Evolutionary conservation across 2,329 filamentous ascomycete species (phyloP).

Genomic region (Fusarium subtropicale): DNA sequence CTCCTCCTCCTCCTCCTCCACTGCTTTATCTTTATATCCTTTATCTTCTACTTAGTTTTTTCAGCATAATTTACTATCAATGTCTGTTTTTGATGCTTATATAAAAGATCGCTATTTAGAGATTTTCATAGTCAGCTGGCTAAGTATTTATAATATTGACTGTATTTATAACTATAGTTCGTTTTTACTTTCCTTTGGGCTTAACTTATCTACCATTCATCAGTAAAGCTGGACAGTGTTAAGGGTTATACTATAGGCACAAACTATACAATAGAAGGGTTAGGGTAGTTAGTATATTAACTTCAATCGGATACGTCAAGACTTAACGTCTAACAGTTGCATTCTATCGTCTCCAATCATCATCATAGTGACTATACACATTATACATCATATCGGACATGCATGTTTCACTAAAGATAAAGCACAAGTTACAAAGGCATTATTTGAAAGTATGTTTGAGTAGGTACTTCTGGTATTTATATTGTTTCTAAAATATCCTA

Average conservation of each 20-base stretch:
- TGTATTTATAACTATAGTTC: no score
- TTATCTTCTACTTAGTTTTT: neutral
- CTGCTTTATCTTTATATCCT: neutral
- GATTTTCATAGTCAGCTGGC: no score
- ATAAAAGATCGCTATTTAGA: no score
- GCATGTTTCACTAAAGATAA: neutral
- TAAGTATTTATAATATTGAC: no score
- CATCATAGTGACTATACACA: neutral
- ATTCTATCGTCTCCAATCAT: neutral
- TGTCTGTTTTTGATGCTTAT: no score
- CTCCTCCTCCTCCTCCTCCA: neutral
- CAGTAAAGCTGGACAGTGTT: neutral
- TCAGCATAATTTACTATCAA: no score
- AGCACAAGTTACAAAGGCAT: neutral
- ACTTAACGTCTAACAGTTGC: neutral
- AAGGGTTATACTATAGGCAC: no score
- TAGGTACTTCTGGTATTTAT: constrained; percentile 76
- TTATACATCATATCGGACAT: neutral
- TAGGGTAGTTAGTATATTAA: no score
- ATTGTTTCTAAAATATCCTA: constrained; percentile 61
- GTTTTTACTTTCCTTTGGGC: neutral
- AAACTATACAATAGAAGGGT: neutral
- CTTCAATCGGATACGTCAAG: neutral
- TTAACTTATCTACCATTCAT: neutral
- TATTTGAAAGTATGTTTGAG: constrained; percentile 53